phyloP scores from a whole-genome alignment of 2,329 filamentous ascomycete species.

The Periconia sp. region DNA sequence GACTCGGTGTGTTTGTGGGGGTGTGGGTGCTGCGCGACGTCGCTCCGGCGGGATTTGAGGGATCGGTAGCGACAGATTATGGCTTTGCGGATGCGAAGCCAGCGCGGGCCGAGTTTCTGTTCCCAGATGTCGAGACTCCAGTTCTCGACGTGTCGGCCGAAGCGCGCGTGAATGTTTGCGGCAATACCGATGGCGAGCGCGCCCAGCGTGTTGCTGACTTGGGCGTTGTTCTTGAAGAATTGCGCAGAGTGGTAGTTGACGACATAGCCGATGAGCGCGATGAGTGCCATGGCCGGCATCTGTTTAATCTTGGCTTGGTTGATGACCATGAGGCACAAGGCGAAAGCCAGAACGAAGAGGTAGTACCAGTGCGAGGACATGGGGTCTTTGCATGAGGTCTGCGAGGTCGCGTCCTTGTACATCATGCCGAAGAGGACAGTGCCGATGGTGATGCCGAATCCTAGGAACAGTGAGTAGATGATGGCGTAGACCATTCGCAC shows the following conservation, averaged over 20 bases:
- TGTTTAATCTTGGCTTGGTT: conserved; percentile 83
- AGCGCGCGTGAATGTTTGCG: conserved; percentile 75
- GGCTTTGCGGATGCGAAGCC: conserved; percentile 29
- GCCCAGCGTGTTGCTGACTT: conserved; percentile 76
- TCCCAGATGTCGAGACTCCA: conserved; percentile 58
- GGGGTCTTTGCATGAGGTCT: conserved; percentile 47
- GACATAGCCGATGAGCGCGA: conserved; percentile 72
- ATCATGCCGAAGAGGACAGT: conserved; percentile 53
- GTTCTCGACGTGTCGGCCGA: conserved; percentile 63
- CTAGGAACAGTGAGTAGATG: conserved; percentile 56
- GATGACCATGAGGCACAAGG: conserved; percentile 72
- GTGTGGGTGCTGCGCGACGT: background rate
- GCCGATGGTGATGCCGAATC: conserved; percentile 55
- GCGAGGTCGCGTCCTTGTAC: conserved; percentile 49
- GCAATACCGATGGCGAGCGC: conserved; percentile 75
- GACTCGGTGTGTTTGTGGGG: background rate
- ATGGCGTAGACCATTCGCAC: conserved; percentile 57
- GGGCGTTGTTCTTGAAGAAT: conserved; percentile 68
- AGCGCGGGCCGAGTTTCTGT: conserved; percentile 47
- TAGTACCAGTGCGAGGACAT: conserved; percentile 62
- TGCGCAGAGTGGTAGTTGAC: conserved; percentile 73
- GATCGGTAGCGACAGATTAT: conserved; percentile 25
- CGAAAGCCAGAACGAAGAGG: conserved; percentile 73
- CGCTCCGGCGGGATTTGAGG: conserved; percentile 1
- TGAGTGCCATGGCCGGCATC: conserved; percentile 72